A percentile compares a stretch with the other conserved stretches of the same genome.
These are phyloP conservation scores for Komagataella populi DNA, from an alignment of 805 yeast species.

Conservation along the genomic window DNA sequence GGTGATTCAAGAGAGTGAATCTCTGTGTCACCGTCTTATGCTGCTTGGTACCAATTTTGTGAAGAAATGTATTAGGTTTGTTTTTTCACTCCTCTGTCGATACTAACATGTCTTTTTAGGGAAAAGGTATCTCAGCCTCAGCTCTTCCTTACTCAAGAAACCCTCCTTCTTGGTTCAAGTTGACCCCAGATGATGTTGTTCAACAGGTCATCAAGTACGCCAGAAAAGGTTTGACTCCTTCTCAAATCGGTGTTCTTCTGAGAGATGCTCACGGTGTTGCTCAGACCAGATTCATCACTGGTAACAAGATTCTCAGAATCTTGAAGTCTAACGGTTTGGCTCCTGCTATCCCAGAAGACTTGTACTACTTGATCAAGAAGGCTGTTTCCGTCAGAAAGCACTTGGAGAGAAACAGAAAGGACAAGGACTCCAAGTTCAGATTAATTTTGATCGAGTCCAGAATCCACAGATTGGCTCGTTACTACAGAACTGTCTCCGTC, in stretches of 20 bases:
- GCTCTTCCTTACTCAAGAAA: slow-evolving; percentile 99
- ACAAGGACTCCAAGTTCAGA: slow-evolving; percentile 99
- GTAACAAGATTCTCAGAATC: slow-evolving; percentile 99
- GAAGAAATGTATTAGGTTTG: slow-evolving; percentile 16
- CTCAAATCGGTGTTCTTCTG: slow-evolving; percentile 97
- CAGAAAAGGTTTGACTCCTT: slow-evolving; percentile 99
- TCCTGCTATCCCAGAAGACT: slow-evolving; percentile 99
- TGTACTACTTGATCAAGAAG: slow-evolving; percentile 97
- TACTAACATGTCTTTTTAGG: slow-evolving; percentile 46
- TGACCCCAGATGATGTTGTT: slow-evolving; percentile 86
- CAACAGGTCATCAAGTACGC: slow-evolving; percentile 99
- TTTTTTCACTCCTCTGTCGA: slow-evolving; percentile 7
- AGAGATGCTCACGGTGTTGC: slow-evolving; percentile 99
- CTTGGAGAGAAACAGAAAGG: slow-evolving; percentile 99
- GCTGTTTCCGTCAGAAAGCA: slow-evolving; percentile 99
- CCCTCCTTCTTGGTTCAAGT: slow-evolving; percentile 99
- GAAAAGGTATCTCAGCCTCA: slow-evolving; percentile 98
- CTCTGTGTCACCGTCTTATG: slow-evolving; percentile 5
- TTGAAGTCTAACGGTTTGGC: slow-evolving; percentile 99
- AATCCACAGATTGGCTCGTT: slow-evolving; percentile 99
- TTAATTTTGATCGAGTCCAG: slow-evolving; percentile 99
- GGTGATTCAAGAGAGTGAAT: slow-evolving; percentile 1
- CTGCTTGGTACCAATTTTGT: slow-evolving; percentile 43
- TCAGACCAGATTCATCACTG: slow-evolving; percentile 93
- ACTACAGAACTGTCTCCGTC: slow-evolving; percentile 99